Evolutionary conservation across 495 filamentous ascomycete species (phyloP).

Genomic region (Daldinia loculata): DNA sequence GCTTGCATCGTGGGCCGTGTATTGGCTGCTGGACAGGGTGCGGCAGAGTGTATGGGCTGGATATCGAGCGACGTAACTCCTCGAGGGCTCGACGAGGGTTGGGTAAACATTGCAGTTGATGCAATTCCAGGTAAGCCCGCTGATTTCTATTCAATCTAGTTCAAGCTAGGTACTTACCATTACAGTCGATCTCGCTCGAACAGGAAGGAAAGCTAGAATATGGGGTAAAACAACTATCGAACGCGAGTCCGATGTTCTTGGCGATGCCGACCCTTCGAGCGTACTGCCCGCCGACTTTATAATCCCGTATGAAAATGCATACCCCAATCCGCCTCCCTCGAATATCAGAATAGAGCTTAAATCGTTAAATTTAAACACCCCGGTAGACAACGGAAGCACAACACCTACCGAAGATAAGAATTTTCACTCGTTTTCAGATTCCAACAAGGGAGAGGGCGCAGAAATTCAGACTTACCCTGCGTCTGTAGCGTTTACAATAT

Average conservation of each 20-base stretch:
- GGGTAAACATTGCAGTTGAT: constrained; percentile 68
- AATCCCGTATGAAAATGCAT: constrained; percentile 61
- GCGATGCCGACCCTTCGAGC: constrained; percentile 56
- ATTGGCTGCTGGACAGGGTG: constrained; percentile 68
- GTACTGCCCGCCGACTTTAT: constrained; percentile 67
- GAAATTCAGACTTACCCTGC: constrained; percentile 60
- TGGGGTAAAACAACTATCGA: constrained; percentile 60
- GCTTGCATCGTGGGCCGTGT: constrained; percentile 79
- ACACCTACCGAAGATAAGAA: constrained; percentile 49
- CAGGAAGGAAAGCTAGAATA: constrained; percentile 57
- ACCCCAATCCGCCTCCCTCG: constrained; percentile 52
- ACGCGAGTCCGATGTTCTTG: constrained; percentile 61
- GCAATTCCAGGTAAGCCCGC: constrained; percentile 56
- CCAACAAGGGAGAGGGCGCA: constrained; percentile 46
- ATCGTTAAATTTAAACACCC: constrained; percentile 51
- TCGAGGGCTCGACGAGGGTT: constrained; percentile 63
- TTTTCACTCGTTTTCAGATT: constrained; percentile 45
- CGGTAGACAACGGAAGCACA: constrained; percentile 48
- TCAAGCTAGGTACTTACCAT: constrained; percentile 16
- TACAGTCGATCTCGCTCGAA: constrained; percentile 51
- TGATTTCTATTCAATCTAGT: neutral
- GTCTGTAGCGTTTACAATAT: constrained; percentile 61
- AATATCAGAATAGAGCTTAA: constrained; percentile 54
- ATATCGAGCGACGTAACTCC: constrained; percentile 68
- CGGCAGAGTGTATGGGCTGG: constrained; percentile 83